Evolutionary conservation across 2,329 filamentous ascomycete species (phyloP).

Genomic region (Cladosporium halotolerans): DNA sequence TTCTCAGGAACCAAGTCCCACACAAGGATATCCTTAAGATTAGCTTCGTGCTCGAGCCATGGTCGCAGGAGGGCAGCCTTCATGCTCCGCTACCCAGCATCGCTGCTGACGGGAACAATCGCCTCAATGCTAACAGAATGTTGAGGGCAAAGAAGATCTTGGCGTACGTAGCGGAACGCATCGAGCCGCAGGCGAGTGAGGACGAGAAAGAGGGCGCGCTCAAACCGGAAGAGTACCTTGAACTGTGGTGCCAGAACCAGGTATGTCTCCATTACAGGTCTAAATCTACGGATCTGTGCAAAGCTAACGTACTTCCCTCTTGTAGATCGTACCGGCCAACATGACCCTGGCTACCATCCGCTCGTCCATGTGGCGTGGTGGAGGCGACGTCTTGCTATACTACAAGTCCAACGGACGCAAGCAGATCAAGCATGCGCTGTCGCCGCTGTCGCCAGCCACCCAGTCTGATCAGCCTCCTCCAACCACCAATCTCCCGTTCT

Average conservation of each 20-base stretch:
- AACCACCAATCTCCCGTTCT: conserved; percentile 6
- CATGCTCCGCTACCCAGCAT: conserved; percentile 57
- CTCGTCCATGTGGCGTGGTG: conserved; percentile 87
- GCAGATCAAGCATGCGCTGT: conserved; percentile 35
- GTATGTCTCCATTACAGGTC: conserved; percentile 45
- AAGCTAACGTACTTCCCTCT: conserved; percentile 32
- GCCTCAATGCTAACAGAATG: conserved; percentile 95
- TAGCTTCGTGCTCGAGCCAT: conserved; percentile 85
- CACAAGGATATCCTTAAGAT: conserved; percentile 91
- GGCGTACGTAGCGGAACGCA: conserved; percentile 83
- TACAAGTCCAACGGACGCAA: conserved; percentile 92
- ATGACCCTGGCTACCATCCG: conserved; percentile 94
- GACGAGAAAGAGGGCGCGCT: conserved; percentile 44
- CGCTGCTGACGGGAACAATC: conserved; percentile 72
- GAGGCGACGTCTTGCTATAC: conserved; percentile 82
- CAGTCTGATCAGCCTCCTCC: background rate
- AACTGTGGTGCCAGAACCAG: conserved; percentile 90
- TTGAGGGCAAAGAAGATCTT: conserved; percentile 90
- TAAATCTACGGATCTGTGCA: conserved; percentile 14
- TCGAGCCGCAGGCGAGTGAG: conserved; percentile 59
- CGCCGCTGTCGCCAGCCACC: background rate
- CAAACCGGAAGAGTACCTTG: conserved; percentile 85
- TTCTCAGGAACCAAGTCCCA: conserved; percentile 74
- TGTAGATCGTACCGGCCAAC: conserved; percentile 60
- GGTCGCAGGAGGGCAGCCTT: conserved; percentile 46